phyloP scores from a whole-genome alignment of 2,329 filamentous ascomycete genomes.

The Thelonectria discophora region DNA sequence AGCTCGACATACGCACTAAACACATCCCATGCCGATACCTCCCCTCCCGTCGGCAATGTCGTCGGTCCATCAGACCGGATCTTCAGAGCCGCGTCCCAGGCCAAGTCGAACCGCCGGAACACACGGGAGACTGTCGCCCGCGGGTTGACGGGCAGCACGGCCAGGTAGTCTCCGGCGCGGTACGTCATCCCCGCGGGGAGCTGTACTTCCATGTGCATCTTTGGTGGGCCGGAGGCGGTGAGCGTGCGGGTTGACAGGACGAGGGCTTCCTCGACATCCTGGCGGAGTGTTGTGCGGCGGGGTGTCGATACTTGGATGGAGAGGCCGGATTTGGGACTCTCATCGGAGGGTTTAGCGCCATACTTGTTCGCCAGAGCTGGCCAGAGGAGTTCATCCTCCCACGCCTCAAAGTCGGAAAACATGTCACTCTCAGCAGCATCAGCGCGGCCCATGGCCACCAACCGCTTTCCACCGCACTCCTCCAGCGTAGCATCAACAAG shows the following conservation, averaged over 20 bases:
- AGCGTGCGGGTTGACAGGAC: constrained; percentile 36
- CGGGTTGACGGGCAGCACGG: constrained; percentile 76
- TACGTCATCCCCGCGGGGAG: constrained; percentile 74
- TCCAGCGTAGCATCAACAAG: constrained; percentile 65
- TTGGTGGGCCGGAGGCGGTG: constrained; percentile 48
- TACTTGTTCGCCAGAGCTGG: constrained; percentile 59
- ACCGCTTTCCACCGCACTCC: constrained; percentile 45
- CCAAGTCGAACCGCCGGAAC: constrained; percentile 71
- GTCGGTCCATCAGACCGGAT: constrained; percentile 63
- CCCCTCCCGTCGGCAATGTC: constrained; percentile 62
- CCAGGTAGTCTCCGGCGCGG: constrained; percentile 78
- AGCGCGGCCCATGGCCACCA: constrained; percentile 60
- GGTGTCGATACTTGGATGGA: constrained; percentile 36
- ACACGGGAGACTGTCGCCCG: constrained; percentile 68
- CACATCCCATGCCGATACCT: constrained; percentile 69
- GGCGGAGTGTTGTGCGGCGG: constrained; percentile 37
- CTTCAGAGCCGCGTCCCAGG: constrained; percentile 73
- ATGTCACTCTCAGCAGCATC: constrained; percentile 72
- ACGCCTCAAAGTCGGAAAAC: constrained; percentile 72
- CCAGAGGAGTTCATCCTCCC: constrained; percentile 68
- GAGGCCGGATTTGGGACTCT: constrained; percentile 25
- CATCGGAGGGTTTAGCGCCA: constrained; percentile 13
- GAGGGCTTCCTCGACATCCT: constrained; percentile 38
- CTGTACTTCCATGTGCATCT: constrained; percentile 73
- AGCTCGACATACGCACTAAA: constrained; percentile 78